These are phyloP conservation scores for Fusarium sp. DNA, from an alignment of 2,329 filamentous ascomycete species.

Conservation along the genomic window DNA sequence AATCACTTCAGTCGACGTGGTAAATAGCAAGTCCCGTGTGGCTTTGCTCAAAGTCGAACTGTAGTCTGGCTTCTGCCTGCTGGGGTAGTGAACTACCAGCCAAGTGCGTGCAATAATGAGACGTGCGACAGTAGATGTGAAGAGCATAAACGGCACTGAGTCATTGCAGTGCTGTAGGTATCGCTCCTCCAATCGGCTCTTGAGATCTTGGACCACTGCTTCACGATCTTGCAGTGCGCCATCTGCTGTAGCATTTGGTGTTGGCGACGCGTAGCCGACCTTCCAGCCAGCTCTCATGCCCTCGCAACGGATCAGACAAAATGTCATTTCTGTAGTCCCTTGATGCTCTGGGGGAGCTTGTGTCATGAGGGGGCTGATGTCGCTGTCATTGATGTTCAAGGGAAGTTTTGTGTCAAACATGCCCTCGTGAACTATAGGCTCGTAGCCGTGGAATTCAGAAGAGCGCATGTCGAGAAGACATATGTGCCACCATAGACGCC, in stretches of 20 bases:
- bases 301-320: background rate
- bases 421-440: background rate
- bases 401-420: conserved; percentile 14
- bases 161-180: background rate
- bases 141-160: background rate
- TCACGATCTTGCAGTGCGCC: background rate
- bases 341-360: background rate
- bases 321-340: background rate
- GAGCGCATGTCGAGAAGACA: conserved; percentile 7
- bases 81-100: background rate
- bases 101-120: background rate
- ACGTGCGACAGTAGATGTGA: background rate
- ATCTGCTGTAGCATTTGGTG: background rate
- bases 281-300: background rate
- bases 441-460: background rate
- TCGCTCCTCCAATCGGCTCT: background rate
- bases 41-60: background rate
- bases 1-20: background rate
- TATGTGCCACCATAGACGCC: conserved; percentile 4
- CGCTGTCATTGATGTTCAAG: conserved; percentile 4
- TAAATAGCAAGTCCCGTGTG: background rate
- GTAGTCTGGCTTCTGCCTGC: background rate
- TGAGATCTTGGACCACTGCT: background rate
- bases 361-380: background rate
- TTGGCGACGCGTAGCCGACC: background rate